Evolutionary conservation across 2,329 filamentous ascomycete genomes (phyloP).

Genomic region (Ceratocystiopsis minuta): DNA sequence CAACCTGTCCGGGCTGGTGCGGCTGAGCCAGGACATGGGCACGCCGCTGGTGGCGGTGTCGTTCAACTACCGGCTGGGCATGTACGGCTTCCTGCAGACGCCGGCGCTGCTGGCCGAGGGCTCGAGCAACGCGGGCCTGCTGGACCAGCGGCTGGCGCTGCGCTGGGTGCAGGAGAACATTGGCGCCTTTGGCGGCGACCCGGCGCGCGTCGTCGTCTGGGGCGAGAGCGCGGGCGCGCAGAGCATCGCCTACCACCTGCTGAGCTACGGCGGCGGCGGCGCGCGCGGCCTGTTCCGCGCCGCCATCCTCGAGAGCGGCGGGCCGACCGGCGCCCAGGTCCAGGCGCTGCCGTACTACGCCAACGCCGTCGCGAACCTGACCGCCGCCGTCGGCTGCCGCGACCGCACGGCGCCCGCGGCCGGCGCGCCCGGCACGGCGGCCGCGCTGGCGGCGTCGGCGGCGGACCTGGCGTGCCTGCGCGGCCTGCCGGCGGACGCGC

Average conservation of each 20-base stretch:
- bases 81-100: conserved; percentile 33
- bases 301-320: conserved; percentile 26
- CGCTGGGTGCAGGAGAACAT: conserved; percentile 34
- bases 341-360: not conserved
- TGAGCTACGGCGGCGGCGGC: conserved; percentile 30
- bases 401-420: not conserved
- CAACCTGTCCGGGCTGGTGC: conserved; percentile 40
- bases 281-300: conserved; percentile 34
- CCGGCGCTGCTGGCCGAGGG: conserved; percentile 23
- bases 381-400: conserved; percentile 14
- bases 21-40: conserved; percentile 22
- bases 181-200: conserved; percentile 28
- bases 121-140: conserved; percentile 30
- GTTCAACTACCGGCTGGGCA: conserved; percentile 28
- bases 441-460: conserved; percentile 6
- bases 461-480: conserved; percentile 8
- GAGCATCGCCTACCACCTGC: conserved; percentile 29
- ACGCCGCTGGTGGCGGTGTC: conserved; percentile 27
- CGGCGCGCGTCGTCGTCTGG: conserved; percentile 29
- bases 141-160: conserved; percentile 30
- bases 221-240: conserved; percentile 35
- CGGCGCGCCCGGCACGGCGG: too few species aligned
- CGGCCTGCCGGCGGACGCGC: not conserved
- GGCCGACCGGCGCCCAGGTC: conserved; percentile 12
- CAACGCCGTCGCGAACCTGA: not conserved